These are phyloP conservation scores for Stagonosporopsis vannaccii DNA, from an alignment of 2,329 filamentous ascomycete species.

Conservation along the genomic window DNA sequence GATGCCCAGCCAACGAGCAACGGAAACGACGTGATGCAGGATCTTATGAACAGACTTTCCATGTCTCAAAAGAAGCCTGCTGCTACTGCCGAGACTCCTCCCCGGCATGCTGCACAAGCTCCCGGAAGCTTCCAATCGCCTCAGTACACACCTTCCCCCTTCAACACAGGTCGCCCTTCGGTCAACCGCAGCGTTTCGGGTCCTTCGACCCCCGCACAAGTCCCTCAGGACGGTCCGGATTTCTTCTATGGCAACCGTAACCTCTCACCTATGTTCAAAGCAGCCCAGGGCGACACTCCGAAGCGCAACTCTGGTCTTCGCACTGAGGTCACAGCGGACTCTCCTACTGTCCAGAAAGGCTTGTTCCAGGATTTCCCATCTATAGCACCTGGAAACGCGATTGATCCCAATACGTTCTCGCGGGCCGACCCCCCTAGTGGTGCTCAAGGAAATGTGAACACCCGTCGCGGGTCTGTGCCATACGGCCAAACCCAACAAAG, in stretches of 20 bases:
- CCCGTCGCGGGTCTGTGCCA: constrained; percentile 37
- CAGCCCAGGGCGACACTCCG: constrained; percentile 52
- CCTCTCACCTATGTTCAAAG: constrained; percentile 59
- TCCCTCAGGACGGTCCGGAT: constrained; percentile 35
- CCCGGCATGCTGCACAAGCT: constrained; percentile 28
- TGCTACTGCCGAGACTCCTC: constrained; percentile 30
- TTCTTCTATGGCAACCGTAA: constrained; percentile 56
- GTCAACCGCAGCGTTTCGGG: constrained; percentile 41
- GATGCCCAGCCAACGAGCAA: constrained; percentile 49
- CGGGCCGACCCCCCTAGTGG: constrained; percentile 26
- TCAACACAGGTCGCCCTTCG: constrained; percentile 43
- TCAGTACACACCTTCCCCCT: constrained; percentile 51
- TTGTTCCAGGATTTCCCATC: constrained; percentile 36
- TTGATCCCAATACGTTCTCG: constrained; percentile 30
- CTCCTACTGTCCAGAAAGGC: constrained; percentile 34
- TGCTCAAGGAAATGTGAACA: constrained; percentile 20
- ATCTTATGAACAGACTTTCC: constrained; percentile 51
- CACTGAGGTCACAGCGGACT: constrained; percentile 51
- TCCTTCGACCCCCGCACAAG: constrained; percentile 42
- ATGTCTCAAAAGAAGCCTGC: constrained; percentile 40
- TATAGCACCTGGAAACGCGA: constrained; percentile 22
- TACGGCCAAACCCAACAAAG: constrained; percentile 36
- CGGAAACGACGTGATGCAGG: constrained; percentile 54
- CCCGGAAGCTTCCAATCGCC: constrained; percentile 34
- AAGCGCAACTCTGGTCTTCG: constrained; percentile 54